Conservation (phyloP, 192 early-diverging fungal genomes). For the Rhizophagus sp. region DNA sequence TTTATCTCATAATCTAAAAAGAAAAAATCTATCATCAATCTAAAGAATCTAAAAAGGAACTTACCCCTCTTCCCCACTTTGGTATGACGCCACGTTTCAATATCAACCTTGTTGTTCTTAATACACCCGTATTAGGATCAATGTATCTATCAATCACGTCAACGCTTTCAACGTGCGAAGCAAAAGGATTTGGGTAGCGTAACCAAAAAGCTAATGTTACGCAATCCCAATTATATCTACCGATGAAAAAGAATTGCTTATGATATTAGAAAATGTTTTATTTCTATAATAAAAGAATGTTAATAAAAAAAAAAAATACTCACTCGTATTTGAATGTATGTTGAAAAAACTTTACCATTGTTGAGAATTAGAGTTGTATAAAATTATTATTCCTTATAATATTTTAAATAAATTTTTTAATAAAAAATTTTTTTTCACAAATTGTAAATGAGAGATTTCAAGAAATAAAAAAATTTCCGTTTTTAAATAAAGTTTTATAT, state of each 20-base stretch:
- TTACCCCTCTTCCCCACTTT: slow-evolving; percentile 76
- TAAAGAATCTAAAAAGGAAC: not conserved
- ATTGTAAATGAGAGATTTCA: too few relatives aligned
- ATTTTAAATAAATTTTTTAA: too few relatives aligned
- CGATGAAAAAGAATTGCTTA: not conserved
- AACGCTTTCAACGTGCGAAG: slow-evolving; percentile 87
- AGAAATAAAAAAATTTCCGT: too few relatives aligned
- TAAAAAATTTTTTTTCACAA: too few relatives aligned
- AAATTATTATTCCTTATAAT: too few relatives aligned
- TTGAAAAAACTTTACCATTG: slow-evolving; percentile 84
- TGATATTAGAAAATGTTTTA: too few relatives aligned
- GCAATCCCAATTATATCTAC: slow-evolving; percentile 67
- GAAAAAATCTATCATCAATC: not conserved
- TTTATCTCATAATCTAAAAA: not conserved
- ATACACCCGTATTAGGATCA: slow-evolving; percentile 72
- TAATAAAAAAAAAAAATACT: slow-evolving; percentile 28
- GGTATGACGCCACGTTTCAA: slow-evolving; percentile 88
- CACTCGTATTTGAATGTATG: slow-evolving; percentile 75
- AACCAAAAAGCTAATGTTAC: slow-evolving; percentile 90
- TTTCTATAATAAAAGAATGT: not conserved
- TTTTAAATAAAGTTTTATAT: too few relatives aligned
- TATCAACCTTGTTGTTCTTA: slow-evolving; percentile 87
- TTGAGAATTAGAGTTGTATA: not conserved
- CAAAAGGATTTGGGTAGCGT: slow-evolving; percentile 98
- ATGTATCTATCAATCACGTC: slow-evolving; percentile 92